Evolutionary conservation across 164 flowering plant genomes (phyloP).

Genomic region (Litsea cubeba): DNA sequence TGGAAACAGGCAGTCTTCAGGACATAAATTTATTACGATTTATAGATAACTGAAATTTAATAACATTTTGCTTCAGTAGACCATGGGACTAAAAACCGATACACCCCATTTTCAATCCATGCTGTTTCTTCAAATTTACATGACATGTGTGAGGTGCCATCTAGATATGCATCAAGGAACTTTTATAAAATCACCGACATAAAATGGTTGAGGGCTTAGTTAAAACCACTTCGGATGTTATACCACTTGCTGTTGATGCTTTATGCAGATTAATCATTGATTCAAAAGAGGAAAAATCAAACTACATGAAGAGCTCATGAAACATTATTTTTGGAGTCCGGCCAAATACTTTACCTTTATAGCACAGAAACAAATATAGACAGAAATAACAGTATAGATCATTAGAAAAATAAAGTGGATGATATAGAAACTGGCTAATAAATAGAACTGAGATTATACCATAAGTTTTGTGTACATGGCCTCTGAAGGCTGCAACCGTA

Average conservation of each 20-base stretch:
- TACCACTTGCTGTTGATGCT: neutral
- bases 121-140: neutral
- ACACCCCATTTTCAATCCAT: neutral
- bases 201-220: neutral
- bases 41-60: neutral
- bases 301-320: neutral
- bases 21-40: too few relatives aligned
- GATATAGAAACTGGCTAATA: neutral
- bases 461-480: slow-evolving; percentile 98
- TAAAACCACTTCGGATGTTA: neutral
- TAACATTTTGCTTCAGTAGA: neutral
- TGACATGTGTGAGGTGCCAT: neutral
- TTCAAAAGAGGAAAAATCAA: neutral
- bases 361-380: neutral
- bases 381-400: neutral
- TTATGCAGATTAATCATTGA: neutral
- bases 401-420: neutral
- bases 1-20: neutral
- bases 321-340: neutral
- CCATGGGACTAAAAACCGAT: too few relatives aligned
- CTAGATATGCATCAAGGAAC: neutral
- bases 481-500: slow-evolving; percentile 85
- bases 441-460: slow-evolving; percentile 27
- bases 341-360: neutral
- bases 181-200: neutral